A percentile compares a stretch with the other conserved stretches of the same genome.
phyloP scores from a whole-genome alignment of 2,329 filamentous ascomycete genomes.

The Microdochium bolleyi region DNA sequence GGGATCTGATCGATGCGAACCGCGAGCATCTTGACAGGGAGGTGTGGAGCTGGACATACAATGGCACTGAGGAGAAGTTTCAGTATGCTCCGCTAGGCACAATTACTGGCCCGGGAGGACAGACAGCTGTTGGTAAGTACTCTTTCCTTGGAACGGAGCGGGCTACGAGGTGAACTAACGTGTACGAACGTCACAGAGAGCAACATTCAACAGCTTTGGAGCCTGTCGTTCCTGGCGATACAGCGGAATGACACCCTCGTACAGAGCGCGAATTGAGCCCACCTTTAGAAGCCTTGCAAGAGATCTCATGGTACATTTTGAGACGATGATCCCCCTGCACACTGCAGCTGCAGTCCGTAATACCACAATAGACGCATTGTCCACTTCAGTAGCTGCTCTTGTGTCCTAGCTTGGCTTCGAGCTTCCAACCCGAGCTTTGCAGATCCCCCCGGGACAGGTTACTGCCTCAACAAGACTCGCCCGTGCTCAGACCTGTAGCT shows the following conservation, averaged over 20 bases:
- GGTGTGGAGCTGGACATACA: conserved; percentile 57
- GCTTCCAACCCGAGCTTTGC: too few species aligned
- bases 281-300: neutral
- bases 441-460: too few species aligned
- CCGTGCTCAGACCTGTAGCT: too few species aligned
- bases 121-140: conserved; percentile 21
- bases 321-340: too few species aligned
- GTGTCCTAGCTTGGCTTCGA: too few species aligned
- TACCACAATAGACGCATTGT: too few species aligned
- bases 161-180: conserved; percentile 2
- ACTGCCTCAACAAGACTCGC: too few species aligned
- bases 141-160: neutral
- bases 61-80: conserved; percentile 31
- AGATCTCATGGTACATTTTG: too few species aligned
- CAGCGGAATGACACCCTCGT: conserved; percentile 23
- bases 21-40: conserved; percentile 41
- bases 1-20: conserved; percentile 54
- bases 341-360: too few species aligned
- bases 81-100: conserved; percentile 40
- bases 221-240: conserved; percentile 49
- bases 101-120: conserved; percentile 36
- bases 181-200: conserved; percentile 28
- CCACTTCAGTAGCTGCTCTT: too few species aligned
- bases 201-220: conserved; percentile 50
- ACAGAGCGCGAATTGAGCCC: neutral